Evolutionary conservation across 306 rosid genomes (phyloP), one percentile per base, ranked within the genome.

Genomic region (Inga oerstediana): DNA sequence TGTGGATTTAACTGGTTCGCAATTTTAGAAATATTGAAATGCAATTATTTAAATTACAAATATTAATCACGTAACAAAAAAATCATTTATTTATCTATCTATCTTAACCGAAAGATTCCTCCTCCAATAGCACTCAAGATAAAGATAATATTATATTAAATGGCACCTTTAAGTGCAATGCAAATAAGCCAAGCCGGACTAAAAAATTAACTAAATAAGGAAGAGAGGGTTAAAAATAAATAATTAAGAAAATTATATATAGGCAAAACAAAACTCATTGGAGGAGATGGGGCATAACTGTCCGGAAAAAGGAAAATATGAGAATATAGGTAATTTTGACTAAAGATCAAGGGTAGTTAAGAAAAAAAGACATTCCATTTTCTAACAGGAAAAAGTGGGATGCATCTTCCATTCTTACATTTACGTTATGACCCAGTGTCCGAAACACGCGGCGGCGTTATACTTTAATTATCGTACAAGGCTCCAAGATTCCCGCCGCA

Each of bases 241-340:
- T 10, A 62, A 62, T 22, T 27, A 62, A 24, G 34, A 22, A n/a
- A 58, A n/a, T n/a, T 22, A 58, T 58, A 22, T 8, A 58, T 58
- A 22, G 45, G 74, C 34, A 67, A 82, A n/a, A 84, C 75, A 82
- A 86, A 84, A 78, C 61, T 48, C 51, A 79, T 49, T 72, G 71
- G 5, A 58, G 45, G 19, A 19, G 54, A 51, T n/a, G 96, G 94
- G 94, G 90, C 74, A 87, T 71, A 83, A 82, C 86, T 70, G 91
- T 89, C 89, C 86, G 5, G 24, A 20, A 8, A 9, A n/a, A 8
- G 62, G 15, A 0, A 58, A 54, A 49, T 0, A 22, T 13, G 19
- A 35, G 27, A 76, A 39, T 76, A 62, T 3, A 70, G 8, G 89
- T 87, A 79, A 83, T 86, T 78, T 65, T 12, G 10, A 11, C 4